Base-by-base conservation (phyloP, 2,329 filamentous ascomycete species). In the Colletotrichum graminicola region DNA sequence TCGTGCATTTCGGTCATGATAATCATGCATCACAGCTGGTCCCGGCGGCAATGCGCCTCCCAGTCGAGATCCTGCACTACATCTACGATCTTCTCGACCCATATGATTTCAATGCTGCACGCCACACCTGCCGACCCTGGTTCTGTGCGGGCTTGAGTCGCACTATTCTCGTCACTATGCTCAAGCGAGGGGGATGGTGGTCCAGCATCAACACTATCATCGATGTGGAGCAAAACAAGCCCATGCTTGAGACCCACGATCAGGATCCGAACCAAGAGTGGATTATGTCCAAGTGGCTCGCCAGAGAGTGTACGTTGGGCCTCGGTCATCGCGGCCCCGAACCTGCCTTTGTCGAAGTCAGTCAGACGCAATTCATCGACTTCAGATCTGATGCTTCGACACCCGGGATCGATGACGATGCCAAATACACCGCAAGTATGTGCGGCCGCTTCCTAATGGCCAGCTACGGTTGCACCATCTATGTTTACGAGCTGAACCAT, bases 361-460 rank as follows among this genome's bases (percentile, higher is more conserved):
- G 80, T 11, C 76, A 76, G 12, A 77, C 80, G 1, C 79, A 83
- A 62, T 83, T 84, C 64, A 78, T 79, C 23, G 78, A 78, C 29
- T 72, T 82, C n/a, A 5, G 3, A 39, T 18, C 41, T 5, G n/a
- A 10, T 3, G 11, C 5, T 8, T 49, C 60, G 36, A 43, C 6
- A 11, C 8, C 10, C 32, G 36, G 18, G 1, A n/a, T 29, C 5
- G 36, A 6, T 11, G 10, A 23, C 7, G 4, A 16, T 54, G 29
- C 23, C 49, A 66, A 59, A 51, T 89, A 89, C 73, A 86, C 83
- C 3, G 82, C 85, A 51, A 92, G 90, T 76, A 82, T 83, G 34
- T 92, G 89, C 76, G 87, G 88, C 3, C 84, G 82, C 51, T 91
- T 88, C 75, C 75, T 91, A 4, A 82, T 91, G 60, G 85, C 88